Conservation (phyloP, 2,329 filamentous ascomycete species). For the Trichoderma sp. region DNA sequence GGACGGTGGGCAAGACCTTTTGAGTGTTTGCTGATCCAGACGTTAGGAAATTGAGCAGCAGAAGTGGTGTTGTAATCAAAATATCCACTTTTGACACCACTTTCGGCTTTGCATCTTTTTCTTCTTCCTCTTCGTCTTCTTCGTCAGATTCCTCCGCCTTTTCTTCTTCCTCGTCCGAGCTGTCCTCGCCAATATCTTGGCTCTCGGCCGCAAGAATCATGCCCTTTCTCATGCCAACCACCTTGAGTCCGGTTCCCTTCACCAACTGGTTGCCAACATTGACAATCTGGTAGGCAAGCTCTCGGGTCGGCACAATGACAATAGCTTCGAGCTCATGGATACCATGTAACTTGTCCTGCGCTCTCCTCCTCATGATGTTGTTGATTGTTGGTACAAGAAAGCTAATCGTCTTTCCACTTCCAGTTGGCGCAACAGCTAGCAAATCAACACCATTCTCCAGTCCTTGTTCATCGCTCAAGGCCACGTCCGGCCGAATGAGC, state of each 20-base stretch:
- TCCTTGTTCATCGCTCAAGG: conserved; percentile 41
- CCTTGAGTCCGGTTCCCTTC: conserved; percentile 70
- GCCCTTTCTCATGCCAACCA: conserved; percentile 80
- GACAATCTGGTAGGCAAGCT: conserved; percentile 75
- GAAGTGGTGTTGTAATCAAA: conserved; percentile 47
- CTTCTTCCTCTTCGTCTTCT: conserved; percentile 25
- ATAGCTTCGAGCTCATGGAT: conserved; percentile 60
- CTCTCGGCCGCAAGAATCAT: conserved; percentile 62
- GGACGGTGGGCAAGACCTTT: conserved; percentile 62
- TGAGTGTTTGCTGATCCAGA: conserved; percentile 42
- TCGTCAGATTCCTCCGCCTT: conserved; percentile 36
- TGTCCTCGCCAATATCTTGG: conserved; percentile 37
- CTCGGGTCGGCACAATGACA: conserved; percentile 75
- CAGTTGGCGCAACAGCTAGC: conserved; percentile 86
- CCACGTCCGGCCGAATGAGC: conserved; percentile 58
- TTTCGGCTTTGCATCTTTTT: conserved; percentile 29
- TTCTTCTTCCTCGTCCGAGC: conserved; percentile 39
- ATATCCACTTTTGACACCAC: conserved; percentile 37
- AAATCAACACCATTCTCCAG: conserved; percentile 61
- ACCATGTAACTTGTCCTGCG: conserved; percentile 39
- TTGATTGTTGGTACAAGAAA: conserved; percentile 88
- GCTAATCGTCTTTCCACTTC: conserved; percentile 92
- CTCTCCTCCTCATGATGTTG: conserved; percentile 60
- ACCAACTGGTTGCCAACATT: conserved; percentile 84
- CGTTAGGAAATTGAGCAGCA: conserved; percentile 72